Evolutionary conservation across 345 rosid species (phyloP), one percentile per base, ranked within the genome.

Genomic region (Gossypium australe): DNA sequence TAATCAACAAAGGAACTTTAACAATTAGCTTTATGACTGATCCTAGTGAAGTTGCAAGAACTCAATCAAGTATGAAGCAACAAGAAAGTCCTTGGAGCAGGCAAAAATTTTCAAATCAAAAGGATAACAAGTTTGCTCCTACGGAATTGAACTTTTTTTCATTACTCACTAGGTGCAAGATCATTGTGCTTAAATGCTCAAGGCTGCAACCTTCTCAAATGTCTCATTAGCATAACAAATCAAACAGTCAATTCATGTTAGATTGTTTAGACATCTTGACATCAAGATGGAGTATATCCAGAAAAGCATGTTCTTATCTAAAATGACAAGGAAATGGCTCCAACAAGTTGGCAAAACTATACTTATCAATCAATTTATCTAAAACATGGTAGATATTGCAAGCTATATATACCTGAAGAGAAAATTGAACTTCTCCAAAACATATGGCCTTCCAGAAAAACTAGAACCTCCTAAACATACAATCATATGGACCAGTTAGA

Each of bases 401-500:
- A 52, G 18, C 22, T 53, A 59, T 57, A 73, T 48, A 73, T 48
- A 47, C 61, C 20, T 41, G 75, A 18, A 38, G 43, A 24, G 22
- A 63, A 63, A 18, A 74, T 24, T 49, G 12, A 49, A 74, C 70
- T 63, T 18, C 60, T 58, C 53, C 57, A 34, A 74, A 63, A 52
- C 49, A 45, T 43, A 61, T 53, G 59, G 22, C 34, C 25, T 75
- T 41, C 47, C 13, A 20, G 3, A 27, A 57, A 57, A 62, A n/a
- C 16, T 43, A 27, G 71, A 55, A 60, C 69, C 9, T 61, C 44
- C 38, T 44, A 70, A 27, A 43, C 41, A 51, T 20, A 13, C 8
- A 9, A 67, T 89, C 80, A 94, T 55, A 90, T 80, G 63, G 90
- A 88, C 91, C 97, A 94, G 77, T 86, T 83, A 17, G 95, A 94